phyloP scores from a whole-genome alignment of 331 rosid genomes.

The Rhamnella rubrinervis region DNA sequence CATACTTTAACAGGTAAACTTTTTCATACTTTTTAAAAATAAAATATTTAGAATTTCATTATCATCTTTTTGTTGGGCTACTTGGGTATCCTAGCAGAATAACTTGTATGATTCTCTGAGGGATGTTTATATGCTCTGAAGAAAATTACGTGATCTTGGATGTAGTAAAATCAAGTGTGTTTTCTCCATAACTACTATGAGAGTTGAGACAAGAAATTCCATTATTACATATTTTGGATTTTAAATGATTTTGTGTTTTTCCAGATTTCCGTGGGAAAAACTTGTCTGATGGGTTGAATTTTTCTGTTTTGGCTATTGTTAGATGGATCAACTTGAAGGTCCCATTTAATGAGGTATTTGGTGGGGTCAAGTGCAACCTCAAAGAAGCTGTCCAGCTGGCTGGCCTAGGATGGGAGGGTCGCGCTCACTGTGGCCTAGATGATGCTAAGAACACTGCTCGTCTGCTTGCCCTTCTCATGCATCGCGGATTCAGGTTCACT shows the following conservation, averaged over 20 bases:
- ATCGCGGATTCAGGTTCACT: conserved; percentile 63
- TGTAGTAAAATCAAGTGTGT: too few species aligned
- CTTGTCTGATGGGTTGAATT: not conserved
- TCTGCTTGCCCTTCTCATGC: conserved; percentile 78
- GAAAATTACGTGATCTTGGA: too few species aligned
- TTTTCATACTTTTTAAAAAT: not conserved
- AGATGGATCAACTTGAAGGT: conserved; percentile 26
- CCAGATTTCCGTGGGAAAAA: not conserved
- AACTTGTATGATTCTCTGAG: too few species aligned
- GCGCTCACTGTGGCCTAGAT: conserved; percentile 22
- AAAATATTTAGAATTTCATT: not conserved
- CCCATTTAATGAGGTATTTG: conserved; percentile 19
- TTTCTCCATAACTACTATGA: too few species aligned
- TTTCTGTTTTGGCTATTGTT: not conserved
- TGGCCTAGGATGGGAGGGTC: conserved; percentile 20
- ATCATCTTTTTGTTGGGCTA: not conserved
- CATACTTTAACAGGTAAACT: conserved; percentile 22
- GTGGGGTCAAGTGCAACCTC: conserved; percentile 21
- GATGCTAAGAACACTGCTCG: conserved; percentile 31
- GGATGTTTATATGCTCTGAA: too few species aligned
- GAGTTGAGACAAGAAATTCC: too few species aligned
- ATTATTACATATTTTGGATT: not conserved
- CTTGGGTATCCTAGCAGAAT: not conserved
- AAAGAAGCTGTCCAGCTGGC: conserved; percentile 23
- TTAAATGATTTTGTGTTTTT: not conserved